Base-by-base conservation (phyloP, 192 early-diverging fungal species). In the Backusella psychrophila region DNA sequence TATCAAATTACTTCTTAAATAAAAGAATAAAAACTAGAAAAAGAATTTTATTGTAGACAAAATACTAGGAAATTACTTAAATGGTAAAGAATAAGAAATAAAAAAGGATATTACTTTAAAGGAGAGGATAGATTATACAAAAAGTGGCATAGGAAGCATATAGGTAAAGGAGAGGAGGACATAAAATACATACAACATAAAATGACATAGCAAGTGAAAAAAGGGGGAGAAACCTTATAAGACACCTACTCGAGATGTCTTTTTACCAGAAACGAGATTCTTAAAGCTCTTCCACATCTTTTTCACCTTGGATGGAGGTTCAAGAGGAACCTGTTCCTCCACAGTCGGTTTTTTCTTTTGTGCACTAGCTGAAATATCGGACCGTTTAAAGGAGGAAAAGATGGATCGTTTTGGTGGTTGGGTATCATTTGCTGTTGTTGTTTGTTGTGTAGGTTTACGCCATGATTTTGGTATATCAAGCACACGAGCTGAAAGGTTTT, bases 241-340 rank as follows among this genome's bases (percentile, higher is more conserved):
- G 31, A 77, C 63, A 42, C 76, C 76, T 39, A 77, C 76, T 14
- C 76, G 69, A 29, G 76, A 77, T 23, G 76, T 53, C 59, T 77
- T 77, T 34, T 77, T 71, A n/a, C 76, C 76, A 63, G 56, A 63
- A 33, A 77, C 56, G n/a, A 77, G 33, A 33, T 44, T 53, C 23
- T 77, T 77, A 52, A 77, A 77, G 34, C 69, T 77, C 69, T 77
- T 77, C 78, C 78, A 79, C 72, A 79, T 74, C 2, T 73, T 73
- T 11, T 41, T 52, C 19, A 75, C 77, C 34, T 65, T 73, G 1
- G 66, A 67, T 7, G 73, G 72, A 41, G 63, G 21, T 26, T 66
- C 42, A 41, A 29, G 44, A 33, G 34, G 19, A 6, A 68, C 33
- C 7, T 35, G n/a, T 39, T 35, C 38, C 15, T 36, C 42, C 15